Base-by-base conservation (phyloP, 1,139 yeast species). In the Sporopachydermia cereana region DNA sequence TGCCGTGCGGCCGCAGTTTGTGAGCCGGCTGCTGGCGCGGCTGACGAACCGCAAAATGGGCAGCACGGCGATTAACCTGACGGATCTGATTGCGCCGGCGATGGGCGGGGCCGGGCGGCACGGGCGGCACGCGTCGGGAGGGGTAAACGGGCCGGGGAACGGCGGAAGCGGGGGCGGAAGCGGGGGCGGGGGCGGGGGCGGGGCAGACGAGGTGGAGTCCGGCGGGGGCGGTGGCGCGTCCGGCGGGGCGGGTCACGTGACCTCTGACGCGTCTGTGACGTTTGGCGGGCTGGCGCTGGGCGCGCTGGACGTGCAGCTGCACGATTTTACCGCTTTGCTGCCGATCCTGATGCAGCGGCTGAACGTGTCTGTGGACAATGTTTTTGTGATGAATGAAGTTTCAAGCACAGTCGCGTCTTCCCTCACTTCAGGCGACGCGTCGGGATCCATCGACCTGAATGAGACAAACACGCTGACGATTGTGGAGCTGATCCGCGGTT, bases 311-410 rank as follows among this genome's bases (percentile, higher is more conserved):
- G 22, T 34, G 18, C 39, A 34, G 22, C 18, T 34, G n/a, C 39
- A 20, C 17, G 39, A 34, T 34, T 34, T 34, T 21, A 34, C 39
- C 5, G 39, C 22, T 34, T 34, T 34, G 22, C 39, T 34, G 9
- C 39, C 39, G 9, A 34, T 34, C 17, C 22, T 34, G 5, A 34
- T 34, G 7, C 18, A 34, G 22, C 18, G 39, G 17, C n/a, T 34
- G 18, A 34, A 34, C 39, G 39, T 34, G 7, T 16, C 39, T 20
- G 9, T 34, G 22, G 39, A 34, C 17, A 34, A 34, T 34, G n/a
- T 34, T 7, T 34, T 7, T 21, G 18, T 34, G 22, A 16, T 34
- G 22, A 34, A 34, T 20, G 39, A 34, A 34, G n/a, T 34, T 7
- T 34, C 39, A 7, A 16, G 22, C 22, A 34, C 39, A 12, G 39